Evolutionary conservation across 768 basidiomycete genomes (phyloP).

Genomic region (Glaciozyma antarctica): DNA sequence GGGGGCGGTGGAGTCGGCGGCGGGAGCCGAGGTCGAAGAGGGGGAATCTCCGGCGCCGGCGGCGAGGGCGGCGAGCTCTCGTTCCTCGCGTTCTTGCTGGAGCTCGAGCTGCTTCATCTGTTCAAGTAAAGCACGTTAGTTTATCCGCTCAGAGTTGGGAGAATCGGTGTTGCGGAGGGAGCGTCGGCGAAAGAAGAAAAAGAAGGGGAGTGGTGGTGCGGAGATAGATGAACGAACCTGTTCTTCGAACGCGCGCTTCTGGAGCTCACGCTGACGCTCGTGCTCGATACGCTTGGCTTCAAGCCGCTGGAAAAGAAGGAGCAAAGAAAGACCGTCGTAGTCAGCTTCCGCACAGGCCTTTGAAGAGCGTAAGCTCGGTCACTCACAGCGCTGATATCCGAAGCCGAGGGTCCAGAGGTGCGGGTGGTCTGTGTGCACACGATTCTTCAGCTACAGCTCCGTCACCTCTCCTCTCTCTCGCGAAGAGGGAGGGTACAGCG

Average conservation of each 20-base stretch:
- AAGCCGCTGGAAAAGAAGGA: slow-evolving; percentile 53
- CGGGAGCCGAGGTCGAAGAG: slow-evolving; percentile 58
- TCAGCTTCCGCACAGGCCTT: slow-evolving; percentile 5
- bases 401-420: neutral
- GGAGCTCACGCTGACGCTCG: slow-evolving; percentile 74
- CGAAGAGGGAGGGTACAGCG: neutral
- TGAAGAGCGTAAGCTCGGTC: too few relatives aligned
- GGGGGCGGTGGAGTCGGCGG: slow-evolving; percentile 76
- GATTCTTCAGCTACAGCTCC: neutral
- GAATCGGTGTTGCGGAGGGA: neutral
- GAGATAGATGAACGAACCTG: slow-evolving; percentile 37
- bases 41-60: slow-evolving; percentile 49
- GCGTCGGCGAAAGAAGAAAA: neutral
- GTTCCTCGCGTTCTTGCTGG: slow-evolving; percentile 63
- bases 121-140: neutral
- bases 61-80: slow-evolving; percentile 66
- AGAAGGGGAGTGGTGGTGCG: neutral
- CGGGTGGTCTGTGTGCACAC: neutral
- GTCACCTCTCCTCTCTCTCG: neutral
- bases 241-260: slow-evolving; percentile 87
- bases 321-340: neutral
- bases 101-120: slow-evolving; percentile 86
- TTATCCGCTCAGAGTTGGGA: neutral
- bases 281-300: slow-evolving; percentile 83
- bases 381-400: slow-evolving; percentile 7